Evolutionary conservation across 208 protist species (phyloP).

Genomic region (Trypanosoma melophagium): DNA sequence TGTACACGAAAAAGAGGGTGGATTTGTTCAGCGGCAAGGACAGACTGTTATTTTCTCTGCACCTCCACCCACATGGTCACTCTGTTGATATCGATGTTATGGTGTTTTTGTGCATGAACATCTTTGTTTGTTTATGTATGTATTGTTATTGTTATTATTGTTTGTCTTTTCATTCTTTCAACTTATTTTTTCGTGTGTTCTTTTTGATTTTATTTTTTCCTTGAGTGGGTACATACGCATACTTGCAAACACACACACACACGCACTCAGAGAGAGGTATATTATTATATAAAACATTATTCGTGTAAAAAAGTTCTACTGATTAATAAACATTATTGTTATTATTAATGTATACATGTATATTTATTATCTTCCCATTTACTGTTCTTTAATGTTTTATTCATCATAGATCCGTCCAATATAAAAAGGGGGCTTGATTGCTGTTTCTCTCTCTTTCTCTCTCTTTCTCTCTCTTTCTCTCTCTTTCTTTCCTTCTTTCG

Average conservation of each 20-base stretch:
- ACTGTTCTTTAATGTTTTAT: no score
- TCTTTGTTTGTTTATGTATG: conserved; percentile 7
- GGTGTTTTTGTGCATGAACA: conserved; percentile 11
- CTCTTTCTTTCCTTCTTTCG: not conserved
- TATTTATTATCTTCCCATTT: no score
- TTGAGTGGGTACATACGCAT: no score
- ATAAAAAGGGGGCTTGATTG: no score
- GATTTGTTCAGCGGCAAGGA: conserved; percentile 21
- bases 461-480: not conserved
- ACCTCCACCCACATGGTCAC: conserved; percentile 32
- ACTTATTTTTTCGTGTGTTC: no score
- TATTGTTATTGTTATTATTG: not conserved
- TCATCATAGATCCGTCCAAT: no score
- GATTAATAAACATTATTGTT: not conserved
- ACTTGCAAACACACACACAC: no score
- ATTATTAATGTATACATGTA: not conserved
- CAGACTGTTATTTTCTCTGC: conserved; percentile 33
- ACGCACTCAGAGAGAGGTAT: no score
- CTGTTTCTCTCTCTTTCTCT: no score
- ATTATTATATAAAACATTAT: no score
- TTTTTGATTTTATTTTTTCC: no score
- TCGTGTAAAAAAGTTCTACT: no score
- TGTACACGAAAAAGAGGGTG: not conserved
- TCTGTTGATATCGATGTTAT: conserved; percentile 14
- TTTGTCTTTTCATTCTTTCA: not conserved